Evolutionary conservation across 179 eudicot species (phyloP).

Genomic region (Amaranthus tricolor): DNA sequence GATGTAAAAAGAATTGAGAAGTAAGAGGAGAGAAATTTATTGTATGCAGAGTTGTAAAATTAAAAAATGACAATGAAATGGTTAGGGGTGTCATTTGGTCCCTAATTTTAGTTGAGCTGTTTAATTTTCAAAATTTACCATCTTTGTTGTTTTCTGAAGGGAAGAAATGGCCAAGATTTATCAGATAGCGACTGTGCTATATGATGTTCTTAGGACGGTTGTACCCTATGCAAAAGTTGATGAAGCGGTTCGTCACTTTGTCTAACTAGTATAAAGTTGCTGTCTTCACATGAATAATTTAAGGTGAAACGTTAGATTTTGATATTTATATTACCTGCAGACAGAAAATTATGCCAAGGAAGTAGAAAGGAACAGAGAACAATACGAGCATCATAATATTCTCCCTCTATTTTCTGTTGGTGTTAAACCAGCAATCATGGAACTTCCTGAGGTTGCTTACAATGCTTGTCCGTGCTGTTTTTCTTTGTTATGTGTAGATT

Average conservation of each 20-base stretch:
- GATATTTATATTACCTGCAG: slow-evolving; percentile 40
- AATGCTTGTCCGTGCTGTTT: slow-evolving; percentile 15
- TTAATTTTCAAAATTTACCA: neutral
- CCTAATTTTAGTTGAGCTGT: neutral
- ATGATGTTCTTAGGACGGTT: slow-evolving; percentile 80
- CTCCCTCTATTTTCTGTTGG: slow-evolving; percentile 81
- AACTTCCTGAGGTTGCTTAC: slow-evolving; percentile 80
- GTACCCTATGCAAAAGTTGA: slow-evolving; percentile 64
- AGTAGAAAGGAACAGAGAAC: slow-evolving; percentile 78
- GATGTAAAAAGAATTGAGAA: neutral
- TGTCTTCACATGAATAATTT: neutral
- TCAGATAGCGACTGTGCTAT: slow-evolving; percentile 92
- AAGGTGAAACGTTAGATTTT: slow-evolving; percentile 13
- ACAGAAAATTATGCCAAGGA: slow-evolving; percentile 74
- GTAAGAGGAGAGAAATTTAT: neutral
- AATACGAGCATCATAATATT: slow-evolving; percentile 78
- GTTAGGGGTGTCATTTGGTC: slow-evolving; percentile 2
- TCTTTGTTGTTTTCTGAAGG: slow-evolving; percentile 42
- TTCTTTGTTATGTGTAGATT: slow-evolving; percentile 7
- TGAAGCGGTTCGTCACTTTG: slow-evolving; percentile 51
- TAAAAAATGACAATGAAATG: slow-evolving; percentile 4
- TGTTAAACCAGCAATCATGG: slow-evolving; percentile 86
- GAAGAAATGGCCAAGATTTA: slow-evolving; percentile 96
- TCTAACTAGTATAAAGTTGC: neutral
- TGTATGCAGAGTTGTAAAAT: slow-evolving; percentile 3